Percentiles rank a stretch among this genome's conserved stretches.
Conservation (phyloP, 2,329 filamentous ascomycete species). For the Didymella lethalis region DNA sequence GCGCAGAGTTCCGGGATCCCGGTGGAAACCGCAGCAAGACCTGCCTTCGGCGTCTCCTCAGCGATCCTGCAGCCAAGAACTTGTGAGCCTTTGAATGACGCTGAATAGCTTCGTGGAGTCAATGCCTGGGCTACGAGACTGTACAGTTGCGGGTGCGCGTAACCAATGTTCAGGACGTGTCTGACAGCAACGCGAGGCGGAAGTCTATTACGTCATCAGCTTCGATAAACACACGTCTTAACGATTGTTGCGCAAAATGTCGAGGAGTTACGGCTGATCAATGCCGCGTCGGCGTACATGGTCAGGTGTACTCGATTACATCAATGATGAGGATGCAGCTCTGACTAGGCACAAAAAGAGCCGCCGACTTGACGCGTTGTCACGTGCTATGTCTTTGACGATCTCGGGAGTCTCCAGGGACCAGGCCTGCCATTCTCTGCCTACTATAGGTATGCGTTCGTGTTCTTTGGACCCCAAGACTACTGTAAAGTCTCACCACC, state of each 20-base stretch:
- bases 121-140: neutral
- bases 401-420: neutral
- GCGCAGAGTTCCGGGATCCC: conserved; percentile 4
- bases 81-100: neutral
- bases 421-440: neutral
- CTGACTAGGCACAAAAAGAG: neutral
- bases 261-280: neutral
- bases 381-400: neutral
- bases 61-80: neutral
- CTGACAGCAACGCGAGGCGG: neutral
- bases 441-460: neutral
- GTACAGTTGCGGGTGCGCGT: neutral
- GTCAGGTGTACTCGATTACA: neutral
- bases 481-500: neutral
- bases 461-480: neutral
- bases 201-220: conserved; percentile 17
- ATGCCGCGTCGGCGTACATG: neutral
- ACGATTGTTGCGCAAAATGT: conserved; percentile 1
- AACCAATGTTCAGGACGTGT: neutral
- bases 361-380: neutral
- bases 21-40: neutral
- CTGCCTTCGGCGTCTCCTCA: neutral
- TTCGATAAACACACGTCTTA: neutral
- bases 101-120: neutral
- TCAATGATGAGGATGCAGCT: neutral